Percentiles rank a stretch among this genome's conserved stretches.
These are phyloP conservation scores for Flaveria robusta DNA, from an alignment of 129 eudicot genomes.

Conservation along the genomic window DNA sequence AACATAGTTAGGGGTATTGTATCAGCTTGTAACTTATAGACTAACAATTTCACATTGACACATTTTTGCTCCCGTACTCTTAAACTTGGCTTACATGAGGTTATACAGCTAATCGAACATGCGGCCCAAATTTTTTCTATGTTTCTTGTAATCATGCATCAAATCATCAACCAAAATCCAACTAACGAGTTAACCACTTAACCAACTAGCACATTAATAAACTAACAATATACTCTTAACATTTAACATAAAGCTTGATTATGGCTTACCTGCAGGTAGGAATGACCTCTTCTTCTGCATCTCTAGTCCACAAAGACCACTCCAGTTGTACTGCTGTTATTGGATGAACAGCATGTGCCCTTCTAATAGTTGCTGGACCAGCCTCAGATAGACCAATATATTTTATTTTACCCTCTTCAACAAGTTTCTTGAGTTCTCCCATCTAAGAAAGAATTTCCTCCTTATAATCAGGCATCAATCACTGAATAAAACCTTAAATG, in stretches of 20 bases:
- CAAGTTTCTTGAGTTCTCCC: slow-evolving; percentile 69
- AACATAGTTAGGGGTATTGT: background rate
- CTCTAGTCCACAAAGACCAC: slow-evolving; percentile 79
- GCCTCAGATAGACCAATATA: slow-evolving; percentile 68
- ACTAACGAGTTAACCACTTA: background rate
- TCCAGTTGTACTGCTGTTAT: slow-evolving; percentile 63
- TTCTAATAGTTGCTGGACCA: slow-evolving; percentile 55
- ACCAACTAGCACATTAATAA: background rate
- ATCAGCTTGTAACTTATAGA: background rate
- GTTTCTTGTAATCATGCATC: background rate
- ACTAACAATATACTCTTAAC: background rate
- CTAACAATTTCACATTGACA: background rate
- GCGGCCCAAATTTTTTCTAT: background rate
- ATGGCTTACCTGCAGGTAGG: slow-evolving; percentile 62
- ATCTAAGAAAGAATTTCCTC: slow-evolving; percentile 35
- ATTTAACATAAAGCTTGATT: background rate
- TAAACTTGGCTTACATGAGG: background rate
- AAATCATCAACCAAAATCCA: background rate
- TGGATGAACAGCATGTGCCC: slow-evolving; percentile 79
- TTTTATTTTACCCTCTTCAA: slow-evolving; percentile 68
- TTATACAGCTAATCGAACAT: background rate
- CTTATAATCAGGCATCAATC: too few species aligned
- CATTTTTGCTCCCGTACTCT: background rate
- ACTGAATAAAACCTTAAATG: too few species aligned
- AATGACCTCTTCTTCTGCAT: slow-evolving; percentile 57